Conservation (phyloP, 768 basidiomycete genomes). For the Agrocybe pediades region DNA sequence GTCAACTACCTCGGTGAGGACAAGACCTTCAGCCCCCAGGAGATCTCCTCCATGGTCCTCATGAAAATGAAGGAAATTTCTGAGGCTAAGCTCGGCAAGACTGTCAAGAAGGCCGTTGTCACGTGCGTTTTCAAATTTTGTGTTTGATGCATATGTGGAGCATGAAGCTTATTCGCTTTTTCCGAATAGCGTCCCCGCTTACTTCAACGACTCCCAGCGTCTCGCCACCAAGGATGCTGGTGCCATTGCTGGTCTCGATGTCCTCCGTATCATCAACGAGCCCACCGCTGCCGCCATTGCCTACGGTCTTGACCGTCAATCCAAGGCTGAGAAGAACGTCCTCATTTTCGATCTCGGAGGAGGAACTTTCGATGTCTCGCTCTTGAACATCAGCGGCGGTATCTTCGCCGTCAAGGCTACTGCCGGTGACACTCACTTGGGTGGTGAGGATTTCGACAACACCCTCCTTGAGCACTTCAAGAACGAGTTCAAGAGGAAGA, state of each 20-base stretch:
- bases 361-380: constrained; percentile 98
- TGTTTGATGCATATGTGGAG: not conserved
- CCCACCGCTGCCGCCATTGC: constrained; percentile 98
- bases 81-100: constrained; percentile 98
- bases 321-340: constrained; percentile 88
- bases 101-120: constrained; percentile 98
- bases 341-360: constrained; percentile 98
- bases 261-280: constrained; percentile 99
- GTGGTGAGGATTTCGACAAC: constrained; percentile 99
- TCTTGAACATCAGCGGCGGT: constrained; percentile 94
- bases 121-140: constrained; percentile 60
- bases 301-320: constrained; percentile 97
- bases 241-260: constrained; percentile 89
- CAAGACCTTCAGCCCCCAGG: constrained; percentile 96
- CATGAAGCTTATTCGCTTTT: constrained; percentile 3
- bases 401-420: constrained; percentile 99
- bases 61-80: constrained; percentile 99
- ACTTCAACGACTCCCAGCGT: constrained; percentile 99
- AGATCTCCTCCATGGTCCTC: constrained; percentile 99
- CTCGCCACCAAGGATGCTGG: constrained; percentile 99
- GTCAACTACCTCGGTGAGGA: constrained; percentile 94
- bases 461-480: constrained; percentile 98
- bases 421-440: constrained; percentile 97
- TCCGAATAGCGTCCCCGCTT: constrained; percentile 74
- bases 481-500: constrained; percentile 98